Evolutionary conservation across 179 eudicot genomes (phyloP), one percentile per base, ranked within the genome.

Genomic region (Carnegiea gigantea): DNA sequence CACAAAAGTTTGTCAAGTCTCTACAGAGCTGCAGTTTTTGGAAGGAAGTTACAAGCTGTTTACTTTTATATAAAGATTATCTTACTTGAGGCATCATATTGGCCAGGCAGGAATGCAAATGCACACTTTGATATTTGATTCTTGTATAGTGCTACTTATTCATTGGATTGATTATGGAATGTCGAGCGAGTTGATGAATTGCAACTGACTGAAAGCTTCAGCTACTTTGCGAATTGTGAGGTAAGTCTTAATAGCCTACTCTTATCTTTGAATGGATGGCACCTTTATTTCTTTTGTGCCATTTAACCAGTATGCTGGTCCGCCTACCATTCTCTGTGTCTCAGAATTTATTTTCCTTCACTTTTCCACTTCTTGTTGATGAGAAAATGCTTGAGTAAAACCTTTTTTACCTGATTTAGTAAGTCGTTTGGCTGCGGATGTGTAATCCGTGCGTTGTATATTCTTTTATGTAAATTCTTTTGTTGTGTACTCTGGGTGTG

Each of bases 61-160:
- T 57, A 57, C 6, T n/a, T 77, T 79, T 62, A 49, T 54, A 51
- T 51, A 51, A 51, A 24, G 53, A 4, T 49, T 51, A 49, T n/a
- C 48, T 60, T 33, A 57, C 72, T 44, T 57, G 73, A 65, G 77
- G 73, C 40, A 36, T 68, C 70, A 80, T 43, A 40, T 43, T 57
- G 57, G 51, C 76, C 59, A 15, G 73, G 71, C 51, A 76, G 75
- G 46, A 38, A 67, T 51, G 43, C 44, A 20, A 84, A 40, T 76
- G 18, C 62, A 44, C 46, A 48, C 70, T 36, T 51, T 75, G 26
- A 62, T 49, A 48, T 36, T 17, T 26, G 70, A 26, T 18, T 57
- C 38, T 33, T 53, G 15, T 49, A 20, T 53, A 26, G 46, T 53
- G 24, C 60, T 51, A 75, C 12, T 33, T 15, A 30, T 28, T 75